These are phyloP conservation scores for Gynostemma pentaphyllum DNA, from an alignment of 306 rosid species.

Conservation along the genomic window DNA sequence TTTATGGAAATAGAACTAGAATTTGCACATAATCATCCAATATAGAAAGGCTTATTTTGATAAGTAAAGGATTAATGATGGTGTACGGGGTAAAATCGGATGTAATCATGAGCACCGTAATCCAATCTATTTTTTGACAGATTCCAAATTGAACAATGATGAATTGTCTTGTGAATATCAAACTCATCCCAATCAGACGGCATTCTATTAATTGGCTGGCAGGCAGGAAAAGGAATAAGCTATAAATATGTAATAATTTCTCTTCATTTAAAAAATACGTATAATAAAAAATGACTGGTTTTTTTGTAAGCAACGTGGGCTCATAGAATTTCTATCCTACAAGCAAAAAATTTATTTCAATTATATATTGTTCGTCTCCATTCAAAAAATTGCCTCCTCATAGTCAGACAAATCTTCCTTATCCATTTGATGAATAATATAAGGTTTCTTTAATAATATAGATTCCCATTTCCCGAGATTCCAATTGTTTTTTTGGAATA, in stretches of 20 bases:
- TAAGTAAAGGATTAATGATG: neutral
- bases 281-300: too few species aligned
- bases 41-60: neutral
- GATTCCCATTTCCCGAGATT: too few species aligned
- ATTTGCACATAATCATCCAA: neutral
- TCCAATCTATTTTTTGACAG: neutral
- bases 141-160: neutral
- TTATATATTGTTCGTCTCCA: neutral
- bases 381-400: neutral
- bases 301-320: neutral
- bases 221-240: neutral
- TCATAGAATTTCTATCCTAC: neutral
- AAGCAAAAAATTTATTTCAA: neutral
- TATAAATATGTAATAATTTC: too few species aligned
- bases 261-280: too few species aligned
- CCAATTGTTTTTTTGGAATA: neutral
- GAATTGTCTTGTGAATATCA: neutral
- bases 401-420: conserved; percentile 4
- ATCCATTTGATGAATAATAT: neutral
- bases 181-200: neutral
- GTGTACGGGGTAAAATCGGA: neutral
- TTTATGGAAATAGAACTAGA: neutral
- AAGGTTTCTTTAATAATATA: neutral
- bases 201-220: neutral
- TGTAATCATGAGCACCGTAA: neutral